Evolutionary conservation across 768 basidiomycete species (phyloP), one percentile per base, ranked within the genome.

Genomic region (Royoungia palumana): DNA sequence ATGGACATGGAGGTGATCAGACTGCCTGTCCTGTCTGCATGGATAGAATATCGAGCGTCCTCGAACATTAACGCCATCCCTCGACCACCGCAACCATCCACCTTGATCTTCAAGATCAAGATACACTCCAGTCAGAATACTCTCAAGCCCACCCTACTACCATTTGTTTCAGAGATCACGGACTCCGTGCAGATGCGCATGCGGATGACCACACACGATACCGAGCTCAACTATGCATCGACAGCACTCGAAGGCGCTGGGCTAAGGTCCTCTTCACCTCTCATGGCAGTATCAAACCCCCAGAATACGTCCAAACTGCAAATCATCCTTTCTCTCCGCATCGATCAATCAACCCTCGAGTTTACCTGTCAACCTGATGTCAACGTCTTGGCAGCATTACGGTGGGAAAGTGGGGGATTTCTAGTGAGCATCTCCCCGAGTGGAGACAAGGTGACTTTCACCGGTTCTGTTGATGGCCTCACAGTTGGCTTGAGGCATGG

Each of bases 351-450:
- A 0, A 83, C 78, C 46, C 75, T 98, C 42, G 83, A 88, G 50
- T 71, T 98, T 22, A 90, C 88, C 1, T 97, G 95, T 56, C 82
- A 85, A 51, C 92, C 92, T 0, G 91, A 94, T 60, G 90, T 93
- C 44, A 92, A 94, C 54, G 94, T 96, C n/a, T 76, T 87, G 35
- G 91, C 89, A 13, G 86, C 85, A 2, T 62, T 96, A 28, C 79
- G 89, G 40, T 98, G 95, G 95, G 87, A 95, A 46, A 94, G 89
- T 57, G 95, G 95, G 35, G 94, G 93, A 0, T 94, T 97, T 61
- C 70, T 93, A 41, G 66, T 94, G 46, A 88, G 82, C 57, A 72
- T 91, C 35, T 80, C 85, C 32, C 87, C 93, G 2, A 83, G 83
- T 3, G 81, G 81, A 41, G 75, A 80, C n/a, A 81, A 77, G 41